These are phyloP conservation scores for Porpolomopsis calyptriformis DNA, from an alignment of 768 basidiomycete genomes.

Conservation along the genomic window DNA sequence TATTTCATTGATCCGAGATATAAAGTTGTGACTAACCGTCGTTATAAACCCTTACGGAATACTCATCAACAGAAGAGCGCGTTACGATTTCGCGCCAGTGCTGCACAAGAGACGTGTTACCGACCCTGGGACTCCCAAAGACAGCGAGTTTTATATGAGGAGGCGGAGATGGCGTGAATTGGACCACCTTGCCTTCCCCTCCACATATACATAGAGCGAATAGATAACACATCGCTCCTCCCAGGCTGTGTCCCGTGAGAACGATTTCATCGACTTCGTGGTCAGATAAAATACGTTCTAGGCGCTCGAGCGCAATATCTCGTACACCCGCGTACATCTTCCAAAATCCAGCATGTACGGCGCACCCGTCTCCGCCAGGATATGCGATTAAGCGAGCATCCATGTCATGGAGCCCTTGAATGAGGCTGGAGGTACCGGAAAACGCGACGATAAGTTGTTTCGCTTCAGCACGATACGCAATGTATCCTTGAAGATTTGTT, in stretches of 20 bases:
- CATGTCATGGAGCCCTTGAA: slow-evolving; percentile 40
- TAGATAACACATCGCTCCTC: slow-evolving; percentile 41
- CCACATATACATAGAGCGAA: slow-evolving; percentile 37
- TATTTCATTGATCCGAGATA: neutral
- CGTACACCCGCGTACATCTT: slow-evolving; percentile 36
- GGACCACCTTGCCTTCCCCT: slow-evolving; percentile 16
- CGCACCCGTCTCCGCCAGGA: slow-evolving; percentile 24
- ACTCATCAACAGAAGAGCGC: slow-evolving; percentile 35
- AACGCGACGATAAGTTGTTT: slow-evolving; percentile 44
- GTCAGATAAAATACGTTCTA: slow-evolving; percentile 29
- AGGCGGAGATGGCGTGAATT: slow-evolving; percentile 13
- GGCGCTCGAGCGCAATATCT: slow-evolving; percentile 21
- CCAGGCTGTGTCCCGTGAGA: slow-evolving; percentile 50
- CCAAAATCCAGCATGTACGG: slow-evolving; percentile 49
- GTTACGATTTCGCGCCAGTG: slow-evolving; percentile 32
- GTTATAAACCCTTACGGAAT: slow-evolving; percentile 43
- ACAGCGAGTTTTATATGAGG: slow-evolving; percentile 30
- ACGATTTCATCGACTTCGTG: slow-evolving; percentile 32
- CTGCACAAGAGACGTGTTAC: slow-evolving; percentile 30
- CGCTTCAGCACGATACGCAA: slow-evolving; percentile 33
- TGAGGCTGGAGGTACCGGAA: slow-evolving; percentile 35
- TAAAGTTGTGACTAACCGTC: slow-evolving; percentile 37
- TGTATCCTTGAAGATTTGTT: slow-evolving; percentile 35
- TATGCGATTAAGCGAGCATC: slow-evolving; percentile 28
- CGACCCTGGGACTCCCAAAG: slow-evolving; percentile 44